Base-by-base conservation (phyloP, 73 alveolate species). In the Paramecium octaurelia region DNA sequence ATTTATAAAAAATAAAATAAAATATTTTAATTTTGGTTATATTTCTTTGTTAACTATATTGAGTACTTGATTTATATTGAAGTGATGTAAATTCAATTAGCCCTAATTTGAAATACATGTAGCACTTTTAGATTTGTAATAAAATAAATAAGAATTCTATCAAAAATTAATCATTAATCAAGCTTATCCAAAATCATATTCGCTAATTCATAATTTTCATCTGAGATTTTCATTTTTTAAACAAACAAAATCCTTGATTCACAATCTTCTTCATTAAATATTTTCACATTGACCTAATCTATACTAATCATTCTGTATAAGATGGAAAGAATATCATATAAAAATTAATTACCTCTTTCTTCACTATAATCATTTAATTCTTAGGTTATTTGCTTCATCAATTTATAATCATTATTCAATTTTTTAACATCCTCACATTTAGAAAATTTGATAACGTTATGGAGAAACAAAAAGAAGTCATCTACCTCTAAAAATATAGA, bases 191-290 rank as follows among this genome's bases (percentile, higher is more conserved):
- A 20, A 54, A 54, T 54, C 31, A 54, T 54, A 23, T 54, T 54
- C 0, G 31, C 31, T 54, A 54, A 54, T n/a, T 54, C 69, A 54
- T 54, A 54, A 54, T 54, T 54, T 54, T 54, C 69, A 54, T 54
- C 69, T 18, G 69, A 54, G 6, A 54, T 18, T 54, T 18, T 54
- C 69, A 54, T 54, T 54, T 54, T n/a, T 54, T 54, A 54, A 6
- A 54, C 14, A 54, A 54, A 54, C 16, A 54, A 54, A 18, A 64
- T 64, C 29, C 35, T 64, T 64, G 84, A 64, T 64, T 64, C 84
- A 64, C 84, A 27, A 64, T 64, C 84, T 64, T 64, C 84, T 23
- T 64, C 84, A 64, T 64, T 31, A 64, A 64, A 64, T 64, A 64
- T 64, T 8, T 27, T 64, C 12, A 31, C 5, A 64, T 64, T 64